These are phyloP conservation scores for Phallus indusiatus DNA, from an alignment of 768 basidiomycete species.

Conservation along the genomic window DNA sequence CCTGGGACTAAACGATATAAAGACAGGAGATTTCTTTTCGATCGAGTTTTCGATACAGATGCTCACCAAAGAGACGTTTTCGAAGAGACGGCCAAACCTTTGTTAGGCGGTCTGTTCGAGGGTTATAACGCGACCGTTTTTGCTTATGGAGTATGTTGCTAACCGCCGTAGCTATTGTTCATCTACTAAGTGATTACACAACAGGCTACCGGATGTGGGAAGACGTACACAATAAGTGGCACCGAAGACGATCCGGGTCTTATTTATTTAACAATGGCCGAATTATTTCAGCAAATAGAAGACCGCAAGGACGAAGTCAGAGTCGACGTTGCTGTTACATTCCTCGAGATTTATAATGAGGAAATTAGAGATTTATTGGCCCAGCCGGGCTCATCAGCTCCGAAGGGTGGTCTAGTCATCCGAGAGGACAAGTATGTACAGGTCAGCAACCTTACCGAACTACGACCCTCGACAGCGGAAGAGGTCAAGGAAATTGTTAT, in stretches of 20 bases:
- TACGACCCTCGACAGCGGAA: conserved; percentile 71
- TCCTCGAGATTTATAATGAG: conserved; percentile 99
- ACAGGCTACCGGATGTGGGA: conserved; percentile 99
- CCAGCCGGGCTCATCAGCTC: conserved; percentile 51
- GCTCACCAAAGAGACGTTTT: conserved; percentile 83
- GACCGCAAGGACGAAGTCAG: conserved; percentile 80
- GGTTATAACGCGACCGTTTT: conserved; percentile 98
- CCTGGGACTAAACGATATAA: conserved; percentile 91
- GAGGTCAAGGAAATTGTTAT: conserved; percentile 93
- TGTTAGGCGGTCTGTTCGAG: conserved; percentile 78
- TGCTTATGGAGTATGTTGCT: conserved; percentile 82
- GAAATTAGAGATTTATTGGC: conserved; percentile 92
- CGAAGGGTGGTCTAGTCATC: conserved; percentile 82
- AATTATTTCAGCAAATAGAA: conserved; percentile 88
- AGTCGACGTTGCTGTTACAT: conserved; percentile 84
- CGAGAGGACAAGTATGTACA: conserved; percentile 93
- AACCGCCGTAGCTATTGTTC: neutral
- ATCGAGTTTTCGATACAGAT: conserved; percentile 79
- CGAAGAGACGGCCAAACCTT: conserved; percentile 72
- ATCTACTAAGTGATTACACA: neutral
- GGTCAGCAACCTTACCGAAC: conserved; percentile 77
- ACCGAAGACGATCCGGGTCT: conserved; percentile 81
- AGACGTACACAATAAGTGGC: conserved; percentile 98
- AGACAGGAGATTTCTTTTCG: conserved; percentile 95
- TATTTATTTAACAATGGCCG: conserved; percentile 95